These are phyloP conservation scores for Camellia lanceoleosa DNA, from an alignment of 148 eudicot genomes.

Conservation along the genomic window DNA sequence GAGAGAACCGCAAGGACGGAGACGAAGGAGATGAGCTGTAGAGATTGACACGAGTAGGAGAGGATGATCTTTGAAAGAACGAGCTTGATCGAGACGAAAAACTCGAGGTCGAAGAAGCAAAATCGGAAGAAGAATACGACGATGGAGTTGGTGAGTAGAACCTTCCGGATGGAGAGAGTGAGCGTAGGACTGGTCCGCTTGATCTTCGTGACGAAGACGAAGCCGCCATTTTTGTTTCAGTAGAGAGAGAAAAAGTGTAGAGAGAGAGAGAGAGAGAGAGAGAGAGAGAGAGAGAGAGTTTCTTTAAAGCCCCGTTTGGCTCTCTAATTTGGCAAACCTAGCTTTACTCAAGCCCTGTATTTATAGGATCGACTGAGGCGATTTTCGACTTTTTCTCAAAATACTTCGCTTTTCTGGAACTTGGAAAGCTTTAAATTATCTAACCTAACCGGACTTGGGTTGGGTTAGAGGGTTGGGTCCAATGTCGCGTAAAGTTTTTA, in stretches of 20 bases:
- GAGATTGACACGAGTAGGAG: slow-evolving; percentile 51
- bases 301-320: slow-evolving; percentile 34
- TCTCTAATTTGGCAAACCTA: slow-evolving; percentile 62
- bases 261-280: background rate
- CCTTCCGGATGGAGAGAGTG: slow-evolving; percentile 57
- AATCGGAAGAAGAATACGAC: slow-evolving; percentile 34
- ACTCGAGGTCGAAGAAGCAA: slow-evolving; percentile 36
- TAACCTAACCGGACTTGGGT: too few relatives aligned
- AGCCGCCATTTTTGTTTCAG: slow-evolving; percentile 36
- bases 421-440: too few relatives aligned
- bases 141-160: slow-evolving; percentile 10
- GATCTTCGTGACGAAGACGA: slow-evolving; percentile 28
- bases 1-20: slow-evolving; percentile 44
- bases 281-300: background rate
- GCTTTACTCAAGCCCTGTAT: slow-evolving; percentile 47
- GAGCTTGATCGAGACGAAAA: slow-evolving; percentile 29
- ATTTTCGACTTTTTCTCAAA: background rate
- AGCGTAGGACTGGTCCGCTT: slow-evolving; percentile 56
- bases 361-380: slow-evolving; percentile 35
- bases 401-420: too few relatives aligned
- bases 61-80: slow-evolving; percentile 34
- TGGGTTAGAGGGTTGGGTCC: too few relatives aligned
- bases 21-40: slow-evolving; percentile 20
- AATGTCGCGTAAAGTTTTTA: too few relatives aligned
- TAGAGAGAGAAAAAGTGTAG: background rate